These are phyloP conservation scores for Debaryomyces fabryi DNA, from an alignment of 1,139 yeast species.

Conservation along the genomic window DNA sequence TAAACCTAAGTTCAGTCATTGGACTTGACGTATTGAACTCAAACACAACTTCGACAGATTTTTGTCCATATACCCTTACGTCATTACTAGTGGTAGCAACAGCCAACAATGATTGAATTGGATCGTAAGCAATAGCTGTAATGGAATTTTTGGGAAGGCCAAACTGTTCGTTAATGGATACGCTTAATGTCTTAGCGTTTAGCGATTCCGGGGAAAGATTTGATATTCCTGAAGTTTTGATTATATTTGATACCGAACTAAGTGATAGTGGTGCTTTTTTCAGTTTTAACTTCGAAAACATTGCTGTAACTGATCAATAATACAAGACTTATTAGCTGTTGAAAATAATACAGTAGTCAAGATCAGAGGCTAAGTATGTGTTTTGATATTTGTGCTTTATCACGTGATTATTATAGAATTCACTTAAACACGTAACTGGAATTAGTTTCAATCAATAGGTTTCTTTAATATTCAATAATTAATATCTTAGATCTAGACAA, in stretches of 20 bases:
- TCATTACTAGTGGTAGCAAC: slow-evolving; percentile 71
- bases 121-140: slow-evolving; percentile 76
- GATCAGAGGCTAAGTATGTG: slow-evolving; percentile 4
- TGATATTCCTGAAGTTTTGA: slow-evolving; percentile 47
- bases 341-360: neutral
- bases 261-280: slow-evolving; percentile 52
- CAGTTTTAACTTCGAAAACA: slow-evolving; percentile 51
- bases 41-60: slow-evolving; percentile 75
- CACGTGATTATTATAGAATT: neutral
- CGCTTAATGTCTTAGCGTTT: slow-evolving; percentile 38
- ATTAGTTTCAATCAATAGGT: neutral
- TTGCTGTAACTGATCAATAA: slow-evolving; percentile 15
- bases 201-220: slow-evolving; percentile 44
- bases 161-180: slow-evolving; percentile 38
- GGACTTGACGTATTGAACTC: slow-evolving; percentile 53
- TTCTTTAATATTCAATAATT: neutral
- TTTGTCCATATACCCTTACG: slow-evolving; percentile 81
- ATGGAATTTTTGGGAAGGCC: slow-evolving; percentile 48
- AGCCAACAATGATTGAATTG: slow-evolving; percentile 84
- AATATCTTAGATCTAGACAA: slow-evolving; percentile 9
- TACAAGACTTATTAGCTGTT: neutral
- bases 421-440: slow-evolving; percentile 4
- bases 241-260: slow-evolving; percentile 55
- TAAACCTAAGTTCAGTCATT: slow-evolving; percentile 60
- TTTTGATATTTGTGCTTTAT: neutral